Evolutionary conservation across 2,329 filamentous ascomycete species (phyloP).

Genomic region (Mycosphaerella sp.): DNA sequence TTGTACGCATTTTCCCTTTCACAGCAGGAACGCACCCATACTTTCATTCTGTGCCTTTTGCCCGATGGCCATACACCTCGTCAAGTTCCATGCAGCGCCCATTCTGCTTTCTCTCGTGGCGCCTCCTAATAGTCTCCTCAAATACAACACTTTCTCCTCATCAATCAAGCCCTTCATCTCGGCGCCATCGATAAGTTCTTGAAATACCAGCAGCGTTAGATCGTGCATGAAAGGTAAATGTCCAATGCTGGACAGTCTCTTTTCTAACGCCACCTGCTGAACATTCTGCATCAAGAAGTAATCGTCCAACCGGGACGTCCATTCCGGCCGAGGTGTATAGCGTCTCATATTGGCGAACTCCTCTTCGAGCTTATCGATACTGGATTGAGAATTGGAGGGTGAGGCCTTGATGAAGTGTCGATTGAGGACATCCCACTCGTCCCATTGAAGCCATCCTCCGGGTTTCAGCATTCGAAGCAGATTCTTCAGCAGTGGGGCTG

Average conservation of each 20-base stretch:
- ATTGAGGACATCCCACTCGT: slow-evolving; percentile 22
- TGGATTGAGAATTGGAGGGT: slow-evolving; percentile 8
- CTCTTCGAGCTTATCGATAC: slow-evolving; percentile 21
- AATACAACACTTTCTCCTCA: slow-evolving; percentile 14
- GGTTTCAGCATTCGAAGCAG: slow-evolving; percentile 22
- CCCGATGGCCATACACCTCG: slow-evolving; percentile 21
- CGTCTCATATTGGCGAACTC: slow-evolving; percentile 19
- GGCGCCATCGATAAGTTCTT: slow-evolving; percentile 22
- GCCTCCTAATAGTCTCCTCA: slow-evolving; percentile 17
- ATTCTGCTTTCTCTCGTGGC: slow-evolving; percentile 19
- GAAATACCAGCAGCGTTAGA: slow-evolving; percentile 19
- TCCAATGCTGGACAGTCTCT: slow-evolving; percentile 16
- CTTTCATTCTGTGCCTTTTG: slow-evolving; percentile 14
- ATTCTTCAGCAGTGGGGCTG: slow-evolving; percentile 18
- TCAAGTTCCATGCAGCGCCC: slow-evolving; percentile 23
- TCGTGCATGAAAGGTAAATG: slow-evolving; percentile 23
- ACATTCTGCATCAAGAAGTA: slow-evolving; percentile 19
- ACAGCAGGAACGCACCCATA: slow-evolving; percentile 11
- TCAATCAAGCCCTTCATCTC: slow-evolving; percentile 17
- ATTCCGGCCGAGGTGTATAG: slow-evolving; percentile 17
- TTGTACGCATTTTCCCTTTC: neutral
- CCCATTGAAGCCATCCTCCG: slow-evolving; percentile 23
- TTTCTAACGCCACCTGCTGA: slow-evolving; percentile 19
- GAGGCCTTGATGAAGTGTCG: slow-evolving; percentile 20
- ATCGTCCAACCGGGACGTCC: slow-evolving; percentile 18